Evolutionary conservation across 2,329 filamentous ascomycete species (phyloP).

Genomic region (Boeremia lycopersici): DNA sequence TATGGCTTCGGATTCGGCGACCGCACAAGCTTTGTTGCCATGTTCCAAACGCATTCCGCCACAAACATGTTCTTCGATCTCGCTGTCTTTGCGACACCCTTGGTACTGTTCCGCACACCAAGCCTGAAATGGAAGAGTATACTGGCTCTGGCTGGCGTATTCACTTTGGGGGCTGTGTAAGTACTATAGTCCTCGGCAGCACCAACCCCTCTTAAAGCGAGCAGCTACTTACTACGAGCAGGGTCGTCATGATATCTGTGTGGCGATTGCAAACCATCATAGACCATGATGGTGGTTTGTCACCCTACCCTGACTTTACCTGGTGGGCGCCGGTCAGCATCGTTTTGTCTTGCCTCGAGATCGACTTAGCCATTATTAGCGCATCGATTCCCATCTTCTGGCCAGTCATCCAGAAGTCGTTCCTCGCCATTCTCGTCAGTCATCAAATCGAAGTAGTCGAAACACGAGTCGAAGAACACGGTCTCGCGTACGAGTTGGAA

Average conservation of each 20-base stretch:
- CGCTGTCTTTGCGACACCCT: constrained; percentile 38
- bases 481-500: constrained; percentile 37
- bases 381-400: constrained; percentile 47
- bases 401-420: constrained; percentile 37
- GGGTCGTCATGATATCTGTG: constrained; percentile 38
- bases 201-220: background rate
- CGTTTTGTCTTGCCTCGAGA: constrained; percentile 40
- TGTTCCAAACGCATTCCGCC: constrained; percentile 37
- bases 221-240: constrained; percentile 21
- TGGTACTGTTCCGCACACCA: constrained; percentile 37
- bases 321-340: constrained; percentile 37
- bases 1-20: constrained; percentile 36
- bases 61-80: constrained; percentile 46
- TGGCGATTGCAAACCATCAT: constrained; percentile 42
- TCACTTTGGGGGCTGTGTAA: constrained; percentile 42
- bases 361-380: constrained; percentile 43
- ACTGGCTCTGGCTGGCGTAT: constrained; percentile 39
- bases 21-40: constrained; percentile 25
- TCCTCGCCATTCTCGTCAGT: constrained; percentile 41
- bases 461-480: constrained; percentile 32
- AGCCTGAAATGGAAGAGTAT: constrained; percentile 36
- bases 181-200: background rate
- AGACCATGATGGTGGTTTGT: constrained; percentile 32
- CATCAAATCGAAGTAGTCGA: constrained; percentile 43
- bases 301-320: constrained; percentile 42